These are phyloP conservation scores for Lactuca sativa DNA, from an alignment of 129 eudicot genomes.

Conservation along the genomic window DNA sequence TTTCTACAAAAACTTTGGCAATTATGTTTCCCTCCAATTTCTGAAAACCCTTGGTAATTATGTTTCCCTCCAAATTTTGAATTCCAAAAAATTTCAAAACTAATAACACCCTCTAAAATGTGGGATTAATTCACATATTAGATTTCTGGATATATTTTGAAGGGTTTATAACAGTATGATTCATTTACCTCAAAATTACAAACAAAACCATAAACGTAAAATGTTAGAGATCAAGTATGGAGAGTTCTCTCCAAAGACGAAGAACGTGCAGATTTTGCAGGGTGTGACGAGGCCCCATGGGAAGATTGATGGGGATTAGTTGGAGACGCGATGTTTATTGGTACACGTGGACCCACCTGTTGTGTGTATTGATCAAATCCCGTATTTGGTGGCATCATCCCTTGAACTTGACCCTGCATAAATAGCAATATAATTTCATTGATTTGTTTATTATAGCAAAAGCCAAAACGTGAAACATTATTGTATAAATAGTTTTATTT, in stretches of 20 bases:
- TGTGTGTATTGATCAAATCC: slow-evolving; percentile 20
- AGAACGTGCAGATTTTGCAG: slow-evolving; percentile 9
- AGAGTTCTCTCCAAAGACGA: slow-evolving; percentile 14
- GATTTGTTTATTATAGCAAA: too few species aligned
- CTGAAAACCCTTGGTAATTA: neutral
- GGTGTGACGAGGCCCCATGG: neutral
- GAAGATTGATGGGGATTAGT: slow-evolving; percentile 22
- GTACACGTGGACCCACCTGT: slow-evolving; percentile 7
- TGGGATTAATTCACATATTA: neutral
- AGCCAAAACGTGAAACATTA: too few species aligned
- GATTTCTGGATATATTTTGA: slow-evolving; percentile 9
- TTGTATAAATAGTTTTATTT: too few species aligned
- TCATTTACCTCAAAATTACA: slow-evolving; percentile 12
- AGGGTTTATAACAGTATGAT: neutral
- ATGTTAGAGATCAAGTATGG: slow-evolving; percentile 5
- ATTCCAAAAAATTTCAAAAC: slow-evolving; percentile 2
- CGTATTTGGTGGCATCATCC: slow-evolving; percentile 17
- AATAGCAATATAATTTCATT: neutral
- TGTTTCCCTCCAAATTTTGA: slow-evolving; percentile 1
- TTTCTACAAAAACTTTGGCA: neutral
- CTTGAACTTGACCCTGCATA: slow-evolving; percentile 43
- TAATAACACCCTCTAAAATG: neutral
- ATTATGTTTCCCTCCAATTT: neutral
- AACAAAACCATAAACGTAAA: neutral
- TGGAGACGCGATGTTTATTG: slow-evolving; percentile 29